phyloP scores from a whole-genome alignment of 2,329 filamentous ascomycete species.

The Talaromyces sp. region DNA sequence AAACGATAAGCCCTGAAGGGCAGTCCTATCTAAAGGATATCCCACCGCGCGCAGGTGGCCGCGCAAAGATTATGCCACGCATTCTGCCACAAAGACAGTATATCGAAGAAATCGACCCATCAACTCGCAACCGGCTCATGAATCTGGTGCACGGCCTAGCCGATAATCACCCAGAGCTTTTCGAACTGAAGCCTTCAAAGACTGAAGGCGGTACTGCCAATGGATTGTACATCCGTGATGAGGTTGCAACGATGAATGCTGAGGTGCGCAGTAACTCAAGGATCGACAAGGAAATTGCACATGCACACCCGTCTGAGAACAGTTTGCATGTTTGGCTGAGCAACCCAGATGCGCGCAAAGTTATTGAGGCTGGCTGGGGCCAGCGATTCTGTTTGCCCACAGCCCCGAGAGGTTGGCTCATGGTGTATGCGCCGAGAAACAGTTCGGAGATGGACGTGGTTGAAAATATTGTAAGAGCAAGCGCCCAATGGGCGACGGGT shows the following conservation, averaged over 20 bases:
- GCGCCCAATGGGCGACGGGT: conserved; percentile 5
- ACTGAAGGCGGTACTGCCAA: conserved; percentile 4
- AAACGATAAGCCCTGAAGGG: conserved; percentile 3
- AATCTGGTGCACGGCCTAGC: neutral
- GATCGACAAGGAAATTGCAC: conserved; percentile 3
- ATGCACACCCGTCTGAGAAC: conserved; percentile 2
- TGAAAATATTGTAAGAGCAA: conserved; percentile 4
- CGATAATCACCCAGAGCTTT: neutral
- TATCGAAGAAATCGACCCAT: conserved; percentile 2
- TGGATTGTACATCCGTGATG: conserved; percentile 6
- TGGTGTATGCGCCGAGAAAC: conserved; percentile 10
- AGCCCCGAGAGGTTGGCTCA: conserved; percentile 1
- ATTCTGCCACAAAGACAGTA: conserved; percentile 8
- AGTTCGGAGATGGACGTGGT: conserved; percentile 2
- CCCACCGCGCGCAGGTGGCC: neutral
- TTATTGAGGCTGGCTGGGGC: conserved; percentile 8
- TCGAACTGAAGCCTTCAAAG: conserved; percentile 1
- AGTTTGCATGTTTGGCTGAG: conserved; percentile 10
- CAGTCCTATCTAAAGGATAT: conserved; percentile 2
- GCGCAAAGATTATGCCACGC: conserved; percentile 7
- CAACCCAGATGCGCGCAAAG: conserved; percentile 3
- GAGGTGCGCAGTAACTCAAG: neutral
- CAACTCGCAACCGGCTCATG: neutral
- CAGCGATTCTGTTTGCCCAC: conserved; percentile 4
- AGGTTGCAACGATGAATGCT: neutral